phyloP scores from a whole-genome alignment of 805 yeast species.

The Candida multigemmis region DNA sequence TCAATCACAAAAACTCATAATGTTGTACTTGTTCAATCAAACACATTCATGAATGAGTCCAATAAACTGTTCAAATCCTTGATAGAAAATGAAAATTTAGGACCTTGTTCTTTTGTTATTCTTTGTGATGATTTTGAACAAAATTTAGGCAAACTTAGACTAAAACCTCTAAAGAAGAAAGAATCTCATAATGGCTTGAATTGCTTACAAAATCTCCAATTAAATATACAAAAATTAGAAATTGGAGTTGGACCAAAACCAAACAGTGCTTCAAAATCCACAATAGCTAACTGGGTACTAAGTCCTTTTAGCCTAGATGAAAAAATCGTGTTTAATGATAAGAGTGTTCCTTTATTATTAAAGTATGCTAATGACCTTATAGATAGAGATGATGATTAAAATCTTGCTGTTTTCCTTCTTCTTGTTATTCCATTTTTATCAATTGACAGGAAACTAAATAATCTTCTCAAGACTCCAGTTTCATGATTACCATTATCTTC shows the following conservation, averaged over 20 bases:
- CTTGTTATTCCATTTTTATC: no score
- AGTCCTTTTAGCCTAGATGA: conserved; percentile 19
- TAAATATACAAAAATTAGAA: conserved; percentile 19
- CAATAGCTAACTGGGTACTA: conserved; percentile 35
- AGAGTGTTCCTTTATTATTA: conserved; percentile 3
- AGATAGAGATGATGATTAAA: conserved; percentile 6
- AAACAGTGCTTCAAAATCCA: conserved; percentile 17
- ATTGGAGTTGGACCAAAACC: conserved; percentile 38
- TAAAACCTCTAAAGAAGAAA: conserved; percentile 20
- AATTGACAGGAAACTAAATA: no score
- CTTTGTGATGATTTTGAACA: conserved; percentile 32
- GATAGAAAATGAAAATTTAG: conserved; percentile 8
- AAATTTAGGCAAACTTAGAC: conserved; percentile 18
- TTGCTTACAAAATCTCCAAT: conserved; percentile 9
- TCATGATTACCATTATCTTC: conserved; percentile 1
- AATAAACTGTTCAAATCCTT: conserved; percentile 17
- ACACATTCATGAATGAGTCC: conserved; percentile 32
- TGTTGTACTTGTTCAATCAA: conserved; percentile 24
- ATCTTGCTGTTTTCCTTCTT: no score
- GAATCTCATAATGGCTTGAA: conserved; percentile 34
- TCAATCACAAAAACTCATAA: conserved; percentile 14
- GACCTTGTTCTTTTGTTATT: conserved; percentile 10
- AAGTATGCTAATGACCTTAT: conserved; percentile 8
- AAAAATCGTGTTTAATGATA: conserved; percentile 6
- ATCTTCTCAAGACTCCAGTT: no score